A percentile compares a stretch with the other conserved stretches of the same genome.
Conservation (phyloP, 1,284 basidiomycete species). For the Xerocomus nothofagi region DNA sequence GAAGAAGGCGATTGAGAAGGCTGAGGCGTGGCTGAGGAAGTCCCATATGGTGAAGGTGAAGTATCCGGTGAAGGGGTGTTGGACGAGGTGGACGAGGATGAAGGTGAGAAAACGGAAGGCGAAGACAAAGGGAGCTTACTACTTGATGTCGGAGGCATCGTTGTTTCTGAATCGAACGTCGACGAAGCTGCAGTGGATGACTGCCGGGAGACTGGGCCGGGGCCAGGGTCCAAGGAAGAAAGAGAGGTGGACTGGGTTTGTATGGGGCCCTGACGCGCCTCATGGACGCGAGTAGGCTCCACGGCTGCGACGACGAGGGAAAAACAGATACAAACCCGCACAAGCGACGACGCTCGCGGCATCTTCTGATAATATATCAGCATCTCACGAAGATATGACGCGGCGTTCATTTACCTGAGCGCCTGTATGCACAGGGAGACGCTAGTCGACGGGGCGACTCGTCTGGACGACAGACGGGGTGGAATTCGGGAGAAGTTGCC, state of each 20-base stretch:
- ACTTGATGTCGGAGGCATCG: conserved; percentile 16
- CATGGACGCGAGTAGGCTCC: conserved; percentile 15
- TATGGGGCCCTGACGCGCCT: conserved; percentile 27
- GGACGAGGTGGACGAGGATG: neutral
- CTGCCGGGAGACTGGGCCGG: conserved; percentile 11
- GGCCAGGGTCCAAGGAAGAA: too few species aligned
- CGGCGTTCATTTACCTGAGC: neutral
- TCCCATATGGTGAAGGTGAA: conserved; percentile 14
- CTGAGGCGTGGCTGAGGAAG: conserved; percentile 14
- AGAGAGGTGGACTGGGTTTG: too few species aligned
- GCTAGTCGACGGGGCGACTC: neutral
- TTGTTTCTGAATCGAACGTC: conserved; percentile 2
- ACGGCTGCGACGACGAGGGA: conserved; percentile 15
- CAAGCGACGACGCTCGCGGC: conserved; percentile 1
- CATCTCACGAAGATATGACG: neutral
- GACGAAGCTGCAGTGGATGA: conserved; percentile 5
- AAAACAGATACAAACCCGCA: conserved; percentile 9
- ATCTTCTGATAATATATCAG: conserved; percentile 10
- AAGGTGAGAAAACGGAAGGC: conserved; percentile 1
- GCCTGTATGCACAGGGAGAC: neutral
- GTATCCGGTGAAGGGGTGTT: too few species aligned
- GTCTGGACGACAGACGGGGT: neutral
- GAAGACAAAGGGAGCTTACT: conserved; percentile 16
- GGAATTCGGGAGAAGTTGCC: conserved; percentile 2
- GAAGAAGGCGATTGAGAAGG: conserved; percentile 24